Conservation (phyloP, 2,329 filamentous ascomycete genomes). For the Stagonosporopsis tanaceti region DNA sequence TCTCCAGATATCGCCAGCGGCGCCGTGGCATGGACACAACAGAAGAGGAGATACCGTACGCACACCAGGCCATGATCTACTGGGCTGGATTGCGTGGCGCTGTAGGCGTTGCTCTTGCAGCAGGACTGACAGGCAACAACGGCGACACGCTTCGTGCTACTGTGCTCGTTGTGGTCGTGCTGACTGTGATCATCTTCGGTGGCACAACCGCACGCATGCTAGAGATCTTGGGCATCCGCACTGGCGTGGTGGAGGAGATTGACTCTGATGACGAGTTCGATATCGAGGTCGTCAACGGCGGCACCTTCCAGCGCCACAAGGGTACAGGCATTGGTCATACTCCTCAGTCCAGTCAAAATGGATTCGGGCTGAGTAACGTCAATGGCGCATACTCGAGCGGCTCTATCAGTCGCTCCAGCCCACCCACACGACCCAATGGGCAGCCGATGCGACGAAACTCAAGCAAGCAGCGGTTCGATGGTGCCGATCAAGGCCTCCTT, state of each 20-base stretch:
- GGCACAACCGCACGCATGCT: constrained; percentile 97
- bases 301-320: constrained; percentile 81
- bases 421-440: constrained; percentile 50
- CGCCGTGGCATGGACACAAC: constrained; percentile 74
- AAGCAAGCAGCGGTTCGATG: constrained; percentile 57
- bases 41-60: constrained; percentile 88
- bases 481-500: constrained; percentile 64
- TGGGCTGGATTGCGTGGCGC: constrained; percentile 96
- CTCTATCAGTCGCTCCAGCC: constrained; percentile 60
- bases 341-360: constrained; percentile 65
- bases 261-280: constrained; percentile 99
- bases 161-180: constrained; percentile 94
- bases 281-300: constrained; percentile 75
- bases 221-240: constrained; percentile 95
- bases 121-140: constrained; percentile 83
- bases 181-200: constrained; percentile 98
- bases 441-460: constrained; percentile 62
- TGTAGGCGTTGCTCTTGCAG: constrained; percentile 92
- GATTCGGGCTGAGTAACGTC: constrained; percentile 63
- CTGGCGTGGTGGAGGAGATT: constrained; percentile 94
- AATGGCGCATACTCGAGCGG: constrained; percentile 65
- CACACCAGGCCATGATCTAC: constrained; percentile 99
- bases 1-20: constrained; percentile 84
- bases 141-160: constrained; percentile 86
- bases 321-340: constrained; percentile 79